phyloP scores from a whole-genome alignment of 2,329 filamentous ascomycete genomes.

The Neofusicoccum umdonicola region DNA sequence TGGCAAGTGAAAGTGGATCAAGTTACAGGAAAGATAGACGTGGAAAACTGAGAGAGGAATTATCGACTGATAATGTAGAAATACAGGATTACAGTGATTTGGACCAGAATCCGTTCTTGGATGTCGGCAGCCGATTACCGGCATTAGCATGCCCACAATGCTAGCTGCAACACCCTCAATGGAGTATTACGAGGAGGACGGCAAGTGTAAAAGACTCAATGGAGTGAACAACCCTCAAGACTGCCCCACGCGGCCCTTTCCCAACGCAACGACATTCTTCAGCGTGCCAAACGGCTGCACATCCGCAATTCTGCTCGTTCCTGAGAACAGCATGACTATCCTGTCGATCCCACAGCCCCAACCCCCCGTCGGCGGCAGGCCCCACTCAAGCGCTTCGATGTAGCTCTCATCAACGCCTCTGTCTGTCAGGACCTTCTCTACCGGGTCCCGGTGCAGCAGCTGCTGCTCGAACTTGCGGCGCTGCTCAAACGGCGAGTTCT shows the following conservation, averaged over 20 bases:
- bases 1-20: too few species aligned
- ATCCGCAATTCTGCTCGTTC: conserved; percentile 75
- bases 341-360: conserved; percentile 95
- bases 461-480: conserved; percentile 74
- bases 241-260: conserved; percentile 4
- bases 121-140: too few species aligned
- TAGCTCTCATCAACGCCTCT: conserved; percentile 73
- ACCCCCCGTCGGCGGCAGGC: conserved; percentile 89
- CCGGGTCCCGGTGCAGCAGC: conserved; percentile 36
- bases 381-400: conserved; percentile 79
- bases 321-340: conserved; percentile 86
- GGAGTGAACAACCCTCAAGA: background rate
- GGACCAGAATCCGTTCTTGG: too few species aligned
- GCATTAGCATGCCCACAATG: too few species aligned
- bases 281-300: conserved; percentile 86
- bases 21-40: too few species aligned
- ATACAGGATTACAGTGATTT: too few species aligned
- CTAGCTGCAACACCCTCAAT: too few species aligned
- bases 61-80: too few species aligned
- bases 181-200: too few species aligned
- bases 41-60: too few species aligned
- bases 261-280: conserved; percentile 54
- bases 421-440: conserved; percentile 40
- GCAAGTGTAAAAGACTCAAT: too few species aligned
- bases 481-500: conserved; percentile 89